A percentile compares a stretch with the other conserved stretches of the same genome.
Conservation (phyloP, 257 asterid species). For the Solanum appendiculatum region DNA sequence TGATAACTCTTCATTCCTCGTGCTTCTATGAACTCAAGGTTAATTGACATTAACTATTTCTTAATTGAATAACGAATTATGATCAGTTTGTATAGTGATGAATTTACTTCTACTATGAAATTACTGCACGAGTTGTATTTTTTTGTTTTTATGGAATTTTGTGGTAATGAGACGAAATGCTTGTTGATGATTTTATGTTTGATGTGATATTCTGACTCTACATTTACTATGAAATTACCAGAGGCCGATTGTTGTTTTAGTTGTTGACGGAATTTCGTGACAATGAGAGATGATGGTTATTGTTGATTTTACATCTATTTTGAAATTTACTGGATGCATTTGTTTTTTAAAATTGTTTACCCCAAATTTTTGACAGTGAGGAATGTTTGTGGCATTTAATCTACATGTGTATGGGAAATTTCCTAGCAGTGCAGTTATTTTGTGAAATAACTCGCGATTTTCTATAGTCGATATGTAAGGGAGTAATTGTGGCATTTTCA, state of each 20-base stretch:
- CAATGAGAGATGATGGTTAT: neutral
- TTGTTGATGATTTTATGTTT: neutral
- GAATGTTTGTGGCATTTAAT: neutral
- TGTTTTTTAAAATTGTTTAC: neutral
- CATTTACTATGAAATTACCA: neutral
- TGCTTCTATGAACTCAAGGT: slow-evolving; percentile 92
- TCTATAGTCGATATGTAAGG: neutral
- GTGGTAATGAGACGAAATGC: neutral
- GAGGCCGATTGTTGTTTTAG: neutral
- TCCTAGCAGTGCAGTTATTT: neutral
- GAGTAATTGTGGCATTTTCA: neutral
- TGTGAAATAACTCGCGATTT: neutral
- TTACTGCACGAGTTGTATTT: neutral
- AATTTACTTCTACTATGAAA: neutral
- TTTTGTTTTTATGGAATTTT: neutral
- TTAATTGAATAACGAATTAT: neutral
- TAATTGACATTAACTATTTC: neutral
- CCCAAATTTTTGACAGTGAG: neutral
- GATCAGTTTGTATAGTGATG: neutral
- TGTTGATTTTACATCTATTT: neutral
- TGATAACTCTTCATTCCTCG: slow-evolving; percentile 73
- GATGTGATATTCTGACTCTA: neutral
- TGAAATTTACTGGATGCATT: neutral
- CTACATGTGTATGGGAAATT: neutral
- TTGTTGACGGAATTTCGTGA: neutral